These are phyloP conservation scores for Boletus pseudo-olivaceus DNA, from an alignment of 768 basidiomycete genomes.

Conservation along the genomic window DNA sequence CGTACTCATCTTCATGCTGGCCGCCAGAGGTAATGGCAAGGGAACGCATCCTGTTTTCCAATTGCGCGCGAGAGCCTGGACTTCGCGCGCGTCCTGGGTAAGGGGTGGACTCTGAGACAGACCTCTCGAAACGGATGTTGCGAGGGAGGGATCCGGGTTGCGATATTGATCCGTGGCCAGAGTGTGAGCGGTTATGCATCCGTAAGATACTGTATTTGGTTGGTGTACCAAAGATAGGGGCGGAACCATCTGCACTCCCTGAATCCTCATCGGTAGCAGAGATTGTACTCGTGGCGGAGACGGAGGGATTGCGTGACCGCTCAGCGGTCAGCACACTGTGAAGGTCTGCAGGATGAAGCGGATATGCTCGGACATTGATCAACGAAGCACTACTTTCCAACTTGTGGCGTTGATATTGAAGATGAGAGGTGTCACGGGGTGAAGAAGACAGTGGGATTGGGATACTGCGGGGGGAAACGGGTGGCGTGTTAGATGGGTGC, in stretches of 20 bases:
- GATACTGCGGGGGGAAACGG: constrained; percentile 30
- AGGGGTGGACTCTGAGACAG: constrained; percentile 28
- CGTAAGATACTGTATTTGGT: constrained; percentile 38
- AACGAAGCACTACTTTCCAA: constrained; percentile 23
- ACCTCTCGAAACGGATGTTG: constrained; percentile 33
- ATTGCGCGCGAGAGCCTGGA: constrained; percentile 22
- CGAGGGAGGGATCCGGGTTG: constrained; percentile 26
- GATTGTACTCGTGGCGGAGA: constrained; percentile 30
- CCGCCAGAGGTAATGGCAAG: constrained; percentile 16
- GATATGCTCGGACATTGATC: constrained; percentile 21
- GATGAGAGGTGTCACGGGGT: constrained; percentile 25
- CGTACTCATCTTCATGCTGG: constrained; percentile 24
- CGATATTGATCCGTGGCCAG: constrained; percentile 25
- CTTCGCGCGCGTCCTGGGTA: constrained; percentile 28
- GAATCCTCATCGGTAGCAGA: constrained; percentile 25
- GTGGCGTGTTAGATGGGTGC: constrained; percentile 13
- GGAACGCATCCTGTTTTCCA: constrained; percentile 25
- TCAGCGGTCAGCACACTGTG: constrained; percentile 41
- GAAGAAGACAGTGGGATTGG: constrained; percentile 26
- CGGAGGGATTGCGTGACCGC: constrained; percentile 35
- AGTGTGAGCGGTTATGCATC: constrained; percentile 37
- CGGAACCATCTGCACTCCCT: constrained; percentile 18
- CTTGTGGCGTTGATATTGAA: constrained; percentile 18
- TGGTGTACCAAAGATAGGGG: constrained; percentile 26
- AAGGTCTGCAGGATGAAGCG: constrained; percentile 46